phyloP scores from a whole-genome alignment of 2,329 filamentous ascomycete species.

The Dichotomopilus funicola region DNA sequence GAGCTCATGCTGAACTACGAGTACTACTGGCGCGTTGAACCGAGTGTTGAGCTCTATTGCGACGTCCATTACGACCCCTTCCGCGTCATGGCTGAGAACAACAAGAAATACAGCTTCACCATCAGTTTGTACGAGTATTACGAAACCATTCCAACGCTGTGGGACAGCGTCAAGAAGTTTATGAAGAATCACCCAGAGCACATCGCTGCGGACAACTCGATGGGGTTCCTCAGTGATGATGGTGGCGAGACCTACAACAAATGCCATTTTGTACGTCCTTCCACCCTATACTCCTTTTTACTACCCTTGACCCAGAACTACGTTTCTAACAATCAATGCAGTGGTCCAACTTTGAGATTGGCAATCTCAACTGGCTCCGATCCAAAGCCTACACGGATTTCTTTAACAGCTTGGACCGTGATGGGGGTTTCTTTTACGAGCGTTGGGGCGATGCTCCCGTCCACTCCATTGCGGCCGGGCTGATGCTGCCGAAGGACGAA shows the following conservation, averaged over 20 bases:
- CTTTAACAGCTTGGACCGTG: constrained; percentile 79
- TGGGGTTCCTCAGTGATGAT: constrained; percentile 89
- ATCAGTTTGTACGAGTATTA: constrained; percentile 94
- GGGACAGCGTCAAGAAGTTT: constrained; percentile 93
- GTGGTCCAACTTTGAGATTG: constrained; percentile 99
- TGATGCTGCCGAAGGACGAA: constrained; percentile 86
- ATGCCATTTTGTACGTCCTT: constrained; percentile 80
- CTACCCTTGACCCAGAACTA: not conserved
- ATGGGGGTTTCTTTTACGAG: constrained; percentile 98
- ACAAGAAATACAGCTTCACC: constrained; percentile 98
- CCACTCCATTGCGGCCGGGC: constrained; percentile 87
- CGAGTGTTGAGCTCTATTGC: constrained; percentile 92
- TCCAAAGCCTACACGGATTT: constrained; percentile 84
- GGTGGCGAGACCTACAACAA: constrained; percentile 89
- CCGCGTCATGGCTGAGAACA: constrained; percentile 90
- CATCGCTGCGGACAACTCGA: constrained; percentile 73
- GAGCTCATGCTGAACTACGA: constrained; percentile 91
- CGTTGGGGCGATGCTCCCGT: constrained; percentile 97
- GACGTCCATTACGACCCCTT: constrained; percentile 95
- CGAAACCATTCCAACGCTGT: constrained; percentile 92
- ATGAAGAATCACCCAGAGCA: constrained; percentile 87
- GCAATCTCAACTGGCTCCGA: constrained; percentile 87
- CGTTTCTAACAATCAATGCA: constrained; percentile 31
- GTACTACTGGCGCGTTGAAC: constrained; percentile 99
- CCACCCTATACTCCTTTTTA: not conserved